A percentile compares a stretch with the other conserved stretches of the same genome.
phyloP scores from a whole-genome alignment of 257 asterid genomes.

The Forsythia suspensa region DNA sequence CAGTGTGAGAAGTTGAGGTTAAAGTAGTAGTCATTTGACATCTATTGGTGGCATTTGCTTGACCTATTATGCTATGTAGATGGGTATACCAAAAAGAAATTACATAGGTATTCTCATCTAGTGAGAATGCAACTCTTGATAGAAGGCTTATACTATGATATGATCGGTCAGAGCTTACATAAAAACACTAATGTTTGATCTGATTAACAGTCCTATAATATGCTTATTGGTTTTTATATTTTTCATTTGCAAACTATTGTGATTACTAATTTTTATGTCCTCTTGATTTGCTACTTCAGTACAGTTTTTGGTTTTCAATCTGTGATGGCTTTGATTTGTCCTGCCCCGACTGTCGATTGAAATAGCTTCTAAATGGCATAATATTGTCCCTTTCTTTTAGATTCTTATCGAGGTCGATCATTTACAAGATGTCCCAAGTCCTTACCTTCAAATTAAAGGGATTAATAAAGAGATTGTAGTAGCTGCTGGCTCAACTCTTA shows the following conservation, averaged over 20 bases:
- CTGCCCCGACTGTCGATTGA: not conserved
- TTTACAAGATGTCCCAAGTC: conserved; percentile 82
- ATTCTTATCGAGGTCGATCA: conserved; percentile 97
- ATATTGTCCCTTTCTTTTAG: conserved; percentile 31
- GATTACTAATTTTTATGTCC: not conserved
- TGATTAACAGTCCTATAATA: not conserved
- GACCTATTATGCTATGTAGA: not conserved
- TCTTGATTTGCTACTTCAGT: not conserved
- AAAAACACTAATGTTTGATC: not conserved
- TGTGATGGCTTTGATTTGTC: not conserved
- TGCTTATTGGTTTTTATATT: not conserved
- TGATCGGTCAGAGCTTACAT: not conserved
- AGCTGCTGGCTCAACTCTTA: conserved; percentile 81
- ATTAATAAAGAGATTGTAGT: conserved; percentile 79
- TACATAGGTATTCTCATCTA: not conserved
- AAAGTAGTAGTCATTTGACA: too few species aligned
- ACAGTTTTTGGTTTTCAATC: not conserved
- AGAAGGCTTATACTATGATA: not conserved
- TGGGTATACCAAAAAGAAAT: not conserved
- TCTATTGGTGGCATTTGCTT: not conserved
- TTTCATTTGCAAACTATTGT: not conserved
- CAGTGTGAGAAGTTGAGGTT: not conserved
- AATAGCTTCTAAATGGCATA: not conserved
- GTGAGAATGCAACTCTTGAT: not conserved
- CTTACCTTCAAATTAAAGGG: conserved; percentile 94